These are phyloP conservation scores for Prunus davidiana DNA, from an alignment of 306 rosid species.

Conservation along the genomic window DNA sequence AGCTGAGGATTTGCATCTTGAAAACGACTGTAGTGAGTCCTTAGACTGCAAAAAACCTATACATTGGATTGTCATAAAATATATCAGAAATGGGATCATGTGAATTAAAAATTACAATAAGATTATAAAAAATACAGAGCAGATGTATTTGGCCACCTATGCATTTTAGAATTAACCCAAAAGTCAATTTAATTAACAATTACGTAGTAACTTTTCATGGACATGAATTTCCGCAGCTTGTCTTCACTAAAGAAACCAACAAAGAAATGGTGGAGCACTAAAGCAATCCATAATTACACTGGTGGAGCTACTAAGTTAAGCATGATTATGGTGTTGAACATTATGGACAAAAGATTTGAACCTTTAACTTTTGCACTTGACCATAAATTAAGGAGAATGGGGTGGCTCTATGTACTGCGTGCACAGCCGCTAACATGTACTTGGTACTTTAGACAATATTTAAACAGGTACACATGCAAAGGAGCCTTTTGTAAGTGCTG, in stretches of 20 bases:
- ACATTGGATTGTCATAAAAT: constrained; percentile 18
- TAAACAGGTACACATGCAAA: not conserved
- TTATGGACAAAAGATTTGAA: not conserved
- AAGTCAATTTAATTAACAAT: constrained; percentile 17
- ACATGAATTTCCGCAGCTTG: constrained; percentile 17
- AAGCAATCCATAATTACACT: constrained; percentile 7
- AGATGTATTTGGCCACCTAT: not conserved
- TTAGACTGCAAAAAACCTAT: constrained; percentile 63
- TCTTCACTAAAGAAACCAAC: constrained; percentile 14
- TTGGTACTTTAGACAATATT: not conserved
- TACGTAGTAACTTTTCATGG: constrained; percentile 21
- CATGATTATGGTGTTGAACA: constrained; percentile 3
- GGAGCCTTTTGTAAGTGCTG: not conserved
- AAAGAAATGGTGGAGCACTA: constrained; percentile 38
- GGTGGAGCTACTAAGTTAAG: constrained; percentile 9
- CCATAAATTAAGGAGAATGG: constrained; percentile 3
- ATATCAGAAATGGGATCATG: constrained; percentile 1
- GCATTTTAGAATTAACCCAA: not conserved
- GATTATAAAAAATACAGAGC: not conserved
- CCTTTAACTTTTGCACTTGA: not conserved
- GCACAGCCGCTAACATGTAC: not conserved
- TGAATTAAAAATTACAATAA: not conserved
- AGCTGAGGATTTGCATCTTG: constrained; percentile 35
- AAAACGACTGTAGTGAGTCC: constrained; percentile 69
- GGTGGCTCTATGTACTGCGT: not conserved